Evolutionary conservation across 1,284 basidiomycete genomes (phyloP), one percentile per base, ranked within the genome.

Genomic region (Melampsora abietis-canadensis): DNA sequence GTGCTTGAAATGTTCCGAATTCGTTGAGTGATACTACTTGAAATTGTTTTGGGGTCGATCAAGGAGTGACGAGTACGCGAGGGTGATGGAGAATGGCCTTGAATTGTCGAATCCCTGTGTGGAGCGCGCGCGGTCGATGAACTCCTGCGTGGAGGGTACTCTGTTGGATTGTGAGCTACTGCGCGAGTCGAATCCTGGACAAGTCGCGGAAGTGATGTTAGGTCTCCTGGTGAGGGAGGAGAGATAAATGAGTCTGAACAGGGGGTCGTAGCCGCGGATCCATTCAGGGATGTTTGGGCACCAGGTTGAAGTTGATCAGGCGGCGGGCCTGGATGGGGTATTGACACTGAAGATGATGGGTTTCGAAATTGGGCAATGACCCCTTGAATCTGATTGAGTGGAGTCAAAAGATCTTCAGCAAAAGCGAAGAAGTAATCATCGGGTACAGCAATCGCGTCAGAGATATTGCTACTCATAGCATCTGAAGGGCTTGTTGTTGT

Each of bases 351-450:
- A 34, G 66, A 34, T 4, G 8, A 21, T 59, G 27, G 27, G n/a
- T 40, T 30, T 60, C 54, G 54, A 37, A 62, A 62, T 8, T 59
- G 63, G 30, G 54, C 34, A 46, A 73, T 31, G 47, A 62, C 34
- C 24, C 17, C 54, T 44, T 37, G 57, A 54, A 74, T 24, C 2
- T 46, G 69, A 6, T 81, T 77, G 15, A 77, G 69, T 0, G 78
- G 59, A 27, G 83, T 79, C 46, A 87, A 86, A 78, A 48, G 51
- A 51, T 68, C 87, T 77, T 88, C 88, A 82, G 96, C 94, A 80
- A 94, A 95, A 15, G 92, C 92, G 81, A 93, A 92, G 83, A 92
- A 93, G 82, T 95, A 96, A 15, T 92, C 93, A 82, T 95, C 92
- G 6, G 64, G 62, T 57, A 62, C 37, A 21, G 48, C 30, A n/a